Base-by-base conservation (phyloP, 306 rosid genomes). In the Ormosia emarginata region DNA sequence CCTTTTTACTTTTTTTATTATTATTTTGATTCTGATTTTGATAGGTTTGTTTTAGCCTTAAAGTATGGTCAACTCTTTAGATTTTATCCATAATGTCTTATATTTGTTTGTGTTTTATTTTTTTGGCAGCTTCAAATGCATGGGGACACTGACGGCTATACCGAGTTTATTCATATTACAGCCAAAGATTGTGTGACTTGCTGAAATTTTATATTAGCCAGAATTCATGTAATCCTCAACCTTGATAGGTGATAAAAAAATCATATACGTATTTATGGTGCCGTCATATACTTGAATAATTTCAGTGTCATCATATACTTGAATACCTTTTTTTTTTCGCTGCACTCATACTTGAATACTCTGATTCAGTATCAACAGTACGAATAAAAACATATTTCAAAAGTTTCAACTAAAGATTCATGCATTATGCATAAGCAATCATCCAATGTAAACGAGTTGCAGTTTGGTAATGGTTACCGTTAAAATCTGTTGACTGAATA, bases 71-170 rank as follows among this genome's bases (percentile, higher is more conserved):
- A 3, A 41, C 11, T 37, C 5, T 83, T 29, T 36, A 8, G 4
- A 34, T 68, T 67, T 58, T 67, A 65, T 12, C 6, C 30, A 9
- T 41, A 50, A 40, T 34, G 8, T 47, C 66, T 77, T 30, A 68
- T 32, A 0, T n/a, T 30, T 67, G 13, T 3, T 70, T 34, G 18
- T 3, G 9, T 46, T 64, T 37, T 30, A 55, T 44, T 36, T 67
- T 72, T 67, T 79, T 81, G 69, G 53, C 92, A 92, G 94, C 97
- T 85, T 89, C 93, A 24, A 81, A 71, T 70, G 53, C 85, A 41
- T 92, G 90, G 94, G 83, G 73, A 33, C 37, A 78, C 2, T 65
- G 78, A 81, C 3, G 79, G 33, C 33, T 41, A 11, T 4, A 10
- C 75, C 6, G 58, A 64, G 32, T 72, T 62, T n/a, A 63, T 70